Evolutionary conservation across 495 filamentous ascomycete species (phyloP).

Genomic region (Aspergillus sclerotiicarbonarius): DNA sequence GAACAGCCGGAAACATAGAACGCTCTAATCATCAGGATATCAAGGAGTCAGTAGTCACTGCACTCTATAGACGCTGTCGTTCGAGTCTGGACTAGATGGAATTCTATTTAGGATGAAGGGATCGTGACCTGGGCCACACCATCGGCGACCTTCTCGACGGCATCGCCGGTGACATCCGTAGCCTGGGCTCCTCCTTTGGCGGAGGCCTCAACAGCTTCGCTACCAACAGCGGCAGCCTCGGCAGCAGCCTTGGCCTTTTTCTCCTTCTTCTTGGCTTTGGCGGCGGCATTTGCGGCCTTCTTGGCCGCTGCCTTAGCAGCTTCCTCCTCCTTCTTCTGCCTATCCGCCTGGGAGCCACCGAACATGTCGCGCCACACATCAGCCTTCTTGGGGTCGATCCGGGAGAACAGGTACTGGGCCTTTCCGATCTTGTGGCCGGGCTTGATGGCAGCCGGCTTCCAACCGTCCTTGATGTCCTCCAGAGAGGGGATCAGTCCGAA

Average conservation of each 20-base stretch:
- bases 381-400: constrained; percentile 78
- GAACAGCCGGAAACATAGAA: neutral
- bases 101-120: constrained; percentile 30
- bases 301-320: constrained; percentile 58
- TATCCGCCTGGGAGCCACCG: constrained; percentile 68
- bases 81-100: neutral
- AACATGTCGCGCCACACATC: constrained; percentile 78
- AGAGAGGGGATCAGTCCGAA: constrained; percentile 61
- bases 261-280: constrained; percentile 28
- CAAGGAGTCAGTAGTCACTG: neutral
- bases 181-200: constrained; percentile 37
- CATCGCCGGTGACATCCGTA: constrained; percentile 27
- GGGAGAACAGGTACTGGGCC: constrained; percentile 78
- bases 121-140: constrained; percentile 43
- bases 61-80: neutral
- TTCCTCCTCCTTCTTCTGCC: constrained; percentile 64
- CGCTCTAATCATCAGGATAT: constrained; percentile 5
- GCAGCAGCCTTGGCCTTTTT: constrained; percentile 20
- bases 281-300: constrained; percentile 25
- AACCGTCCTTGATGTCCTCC: constrained; percentile 47
- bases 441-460: constrained; percentile 59
- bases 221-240: constrained; percentile 35
- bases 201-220: constrained; percentile 27
- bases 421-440: constrained; percentile 79
- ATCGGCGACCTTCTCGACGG: constrained; percentile 39